Conservation (phyloP, 106 monocot species). For the Platanthera zijinensis region DNA sequence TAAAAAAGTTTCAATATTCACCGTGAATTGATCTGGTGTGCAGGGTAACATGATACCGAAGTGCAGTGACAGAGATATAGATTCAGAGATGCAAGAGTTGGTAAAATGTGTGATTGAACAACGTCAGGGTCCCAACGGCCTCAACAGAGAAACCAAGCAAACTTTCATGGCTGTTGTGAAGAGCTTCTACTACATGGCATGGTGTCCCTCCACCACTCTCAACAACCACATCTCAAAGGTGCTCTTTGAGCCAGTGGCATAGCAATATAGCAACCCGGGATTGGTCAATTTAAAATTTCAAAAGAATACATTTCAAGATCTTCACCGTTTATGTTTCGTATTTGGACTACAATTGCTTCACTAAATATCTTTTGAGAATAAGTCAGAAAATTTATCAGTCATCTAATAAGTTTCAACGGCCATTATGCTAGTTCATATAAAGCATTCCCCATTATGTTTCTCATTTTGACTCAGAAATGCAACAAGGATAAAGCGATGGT, state of each 20-base stretch:
- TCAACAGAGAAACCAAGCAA: constrained; percentile 35
- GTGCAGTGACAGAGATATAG: constrained; percentile 6
- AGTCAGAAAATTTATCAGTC: too few species aligned
- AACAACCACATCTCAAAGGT: constrained; percentile 58
- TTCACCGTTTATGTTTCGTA: too few species aligned
- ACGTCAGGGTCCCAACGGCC: constrained; percentile 2
- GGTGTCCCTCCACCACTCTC: constrained; percentile 34
- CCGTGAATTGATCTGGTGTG: not conserved
- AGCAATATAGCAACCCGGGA: not conserved
- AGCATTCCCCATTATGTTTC: too few species aligned
- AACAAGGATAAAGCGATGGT: too few species aligned
- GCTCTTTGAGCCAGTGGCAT: constrained; percentile 40
- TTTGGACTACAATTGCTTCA: too few species aligned
- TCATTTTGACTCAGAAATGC: too few species aligned
- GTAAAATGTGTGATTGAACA: constrained; percentile 19
- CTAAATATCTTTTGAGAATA: too few species aligned
- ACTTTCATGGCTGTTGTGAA: constrained; percentile 58
- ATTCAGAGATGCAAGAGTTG: constrained; percentile 48
- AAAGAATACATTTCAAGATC: too few species aligned
- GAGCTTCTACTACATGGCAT: constrained; percentile 64
- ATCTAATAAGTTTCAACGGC: too few species aligned
- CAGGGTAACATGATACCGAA: constrained; percentile 10
- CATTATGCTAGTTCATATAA: too few species aligned
- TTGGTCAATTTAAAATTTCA: too few species aligned
- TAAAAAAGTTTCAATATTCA: not conserved